phyloP scores from a whole-genome alignment of 805 yeast genomes.

The Ogataea salicorniae region DNA sequence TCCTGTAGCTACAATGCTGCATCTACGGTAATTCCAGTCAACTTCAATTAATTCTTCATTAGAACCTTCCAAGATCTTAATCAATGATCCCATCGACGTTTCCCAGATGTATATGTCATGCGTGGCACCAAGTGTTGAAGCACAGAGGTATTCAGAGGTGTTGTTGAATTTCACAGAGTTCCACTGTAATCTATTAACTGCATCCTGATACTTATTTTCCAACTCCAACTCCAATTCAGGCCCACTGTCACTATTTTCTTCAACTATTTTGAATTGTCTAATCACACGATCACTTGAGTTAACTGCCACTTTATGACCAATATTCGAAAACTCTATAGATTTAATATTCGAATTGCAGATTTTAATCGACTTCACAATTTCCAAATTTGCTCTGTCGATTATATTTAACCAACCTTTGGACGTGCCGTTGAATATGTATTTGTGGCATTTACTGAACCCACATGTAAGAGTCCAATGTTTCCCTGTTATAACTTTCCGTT shows the following conservation, averaged over 20 bases:
- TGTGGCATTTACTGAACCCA: conserved; percentile 48
- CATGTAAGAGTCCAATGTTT: conserved; percentile 46
- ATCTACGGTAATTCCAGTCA: conserved; percentile 76
- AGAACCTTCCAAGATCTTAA: conserved; percentile 86
- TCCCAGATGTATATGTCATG: conserved; percentile 94
- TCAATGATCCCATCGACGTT: conserved; percentile 78
- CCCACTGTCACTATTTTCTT: not conserved
- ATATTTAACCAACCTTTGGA: conserved; percentile 73
- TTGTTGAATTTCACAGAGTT: conserved; percentile 71
- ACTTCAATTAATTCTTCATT: conserved; percentile 82
- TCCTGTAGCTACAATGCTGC: conserved; percentile 78
- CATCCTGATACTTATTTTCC: conserved; percentile 84
- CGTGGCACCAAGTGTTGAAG: conserved; percentile 81
- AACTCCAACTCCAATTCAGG: conserved; percentile 41
- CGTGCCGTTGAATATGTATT: conserved; percentile 66
- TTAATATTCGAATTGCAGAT: conserved; percentile 70
- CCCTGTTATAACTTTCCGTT: conserved; percentile 14
- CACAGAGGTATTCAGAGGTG: conserved; percentile 79
- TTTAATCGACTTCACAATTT: conserved; percentile 39
- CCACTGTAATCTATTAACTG: conserved; percentile 86
- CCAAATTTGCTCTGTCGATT: conserved; percentile 23
- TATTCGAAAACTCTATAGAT: conserved; percentile 52
- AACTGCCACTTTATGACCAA: conserved; percentile 58
- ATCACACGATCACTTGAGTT: conserved; percentile 77
- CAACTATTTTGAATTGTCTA: conserved; percentile 45